phyloP scores from a whole-genome alignment of 1,284 basidiomycete genomes.

The Bondarzewia mesenterica region DNA sequence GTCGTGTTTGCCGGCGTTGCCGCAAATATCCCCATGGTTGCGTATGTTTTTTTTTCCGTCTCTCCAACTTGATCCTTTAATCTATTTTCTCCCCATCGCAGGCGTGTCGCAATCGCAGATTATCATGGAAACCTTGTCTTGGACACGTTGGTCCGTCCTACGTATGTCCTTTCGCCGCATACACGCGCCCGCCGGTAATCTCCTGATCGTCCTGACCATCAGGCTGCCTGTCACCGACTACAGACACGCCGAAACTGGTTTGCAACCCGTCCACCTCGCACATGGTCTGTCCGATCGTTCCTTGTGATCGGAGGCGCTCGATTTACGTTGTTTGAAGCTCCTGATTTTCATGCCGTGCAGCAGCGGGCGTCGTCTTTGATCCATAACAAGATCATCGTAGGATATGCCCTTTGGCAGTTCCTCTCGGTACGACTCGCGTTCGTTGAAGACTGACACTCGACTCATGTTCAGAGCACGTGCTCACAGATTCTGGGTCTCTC shows the following conservation, averaged over 20 bases:
- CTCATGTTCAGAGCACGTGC: neutral
- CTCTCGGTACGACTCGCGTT: constrained; percentile 34
- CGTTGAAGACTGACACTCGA: neutral
- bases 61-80: constrained; percentile 1
- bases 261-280: constrained; percentile 30
- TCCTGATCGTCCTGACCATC: constrained; percentile 3
- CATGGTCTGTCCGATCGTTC: constrained; percentile 27
- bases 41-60: constrained; percentile 27
- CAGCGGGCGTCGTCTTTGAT: constrained; percentile 34
- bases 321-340: constrained; percentile 36
- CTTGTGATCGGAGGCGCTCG: neutral
- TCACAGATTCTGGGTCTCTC: constrained; percentile 41
- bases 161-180: constrained; percentile 26
- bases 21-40: constrained; percentile 39
- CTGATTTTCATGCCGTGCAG: constrained; percentile 40
- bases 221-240: constrained; percentile 43
- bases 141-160: constrained; percentile 48
- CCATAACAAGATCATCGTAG: constrained; percentile 42
- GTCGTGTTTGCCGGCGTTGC: constrained; percentile 33
- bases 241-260: constrained; percentile 38
- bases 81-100: constrained; percentile 6
- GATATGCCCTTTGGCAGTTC: constrained; percentile 47
- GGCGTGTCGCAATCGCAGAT: constrained; percentile 34
- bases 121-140: constrained; percentile 41
- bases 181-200: neutral